phyloP scores from a whole-genome alignment of 2,329 filamentous ascomycete genomes.

The Erysiphe neolycopersici region DNA sequence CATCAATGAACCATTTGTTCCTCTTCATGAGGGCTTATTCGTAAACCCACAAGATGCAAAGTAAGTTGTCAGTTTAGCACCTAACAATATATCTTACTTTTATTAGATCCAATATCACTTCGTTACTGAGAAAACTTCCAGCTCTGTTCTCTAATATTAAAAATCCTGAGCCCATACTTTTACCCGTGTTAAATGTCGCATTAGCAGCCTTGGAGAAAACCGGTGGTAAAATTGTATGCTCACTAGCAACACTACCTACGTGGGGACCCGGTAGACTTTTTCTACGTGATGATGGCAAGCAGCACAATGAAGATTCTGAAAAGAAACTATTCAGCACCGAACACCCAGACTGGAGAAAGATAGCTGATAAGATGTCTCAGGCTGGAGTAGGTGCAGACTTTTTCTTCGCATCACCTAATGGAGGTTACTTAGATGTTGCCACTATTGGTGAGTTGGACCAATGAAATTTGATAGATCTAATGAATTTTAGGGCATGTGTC shows the following conservation, averaged over 20 bases:
- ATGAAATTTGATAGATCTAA: conserved; percentile 2
- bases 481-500: conserved; percentile 42
- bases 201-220: conserved; percentile 62
- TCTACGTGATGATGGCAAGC: conserved; percentile 67
- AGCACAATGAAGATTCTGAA: conserved; percentile 64
- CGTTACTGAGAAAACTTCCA: conserved; percentile 62
- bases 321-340: conserved; percentile 83
- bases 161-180: conserved; percentile 67
- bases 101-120: conserved; percentile 44
- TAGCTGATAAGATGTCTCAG: conserved; percentile 67
- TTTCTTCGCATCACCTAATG: conserved; percentile 75
- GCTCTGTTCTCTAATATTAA: conserved; percentile 69
- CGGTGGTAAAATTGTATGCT: conserved; percentile 79
- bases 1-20: conserved; percentile 85
- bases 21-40: conserved; percentile 73
- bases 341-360: conserved; percentile 64
- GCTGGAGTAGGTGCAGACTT: conserved; percentile 75
- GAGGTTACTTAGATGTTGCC: conserved; percentile 76
- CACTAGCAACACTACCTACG: conserved; percentile 64
- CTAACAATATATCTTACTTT: neutral
- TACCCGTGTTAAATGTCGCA: conserved; percentile 63
- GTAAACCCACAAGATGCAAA: conserved; percentile 84
- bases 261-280: conserved; percentile 72
- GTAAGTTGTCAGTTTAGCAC: conserved; percentile 15
- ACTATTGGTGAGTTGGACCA: conserved; percentile 40